Evolutionary conservation across 495 filamentous ascomycete species (phyloP), one percentile per base, ranked within the genome.

Genomic region (Hypoxylon rickii): DNA sequence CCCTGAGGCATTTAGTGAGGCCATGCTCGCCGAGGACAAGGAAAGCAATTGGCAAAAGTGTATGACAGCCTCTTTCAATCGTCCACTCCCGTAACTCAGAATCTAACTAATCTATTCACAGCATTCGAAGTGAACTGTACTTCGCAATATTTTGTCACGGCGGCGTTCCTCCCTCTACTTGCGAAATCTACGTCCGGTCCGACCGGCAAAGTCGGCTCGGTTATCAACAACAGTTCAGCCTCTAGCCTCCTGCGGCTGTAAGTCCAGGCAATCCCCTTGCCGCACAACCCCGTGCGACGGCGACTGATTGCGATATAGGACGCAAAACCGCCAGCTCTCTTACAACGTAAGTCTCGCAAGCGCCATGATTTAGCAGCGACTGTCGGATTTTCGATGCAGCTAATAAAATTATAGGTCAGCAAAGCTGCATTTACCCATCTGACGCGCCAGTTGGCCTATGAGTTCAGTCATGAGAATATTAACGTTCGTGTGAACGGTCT

Each of bases 341-440:
- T 94, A 93, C 68, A 86, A 82, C 58, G 66, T 66, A 32, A 44
- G 44, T 42, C 1, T 26, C 7, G 12, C 3, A 7, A 10, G 1
- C 10, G 2, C 21, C 31, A 21, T 34, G 3, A 34, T 7, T 34
- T 34, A n/a, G 12, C 8, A n/a, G 5, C 26, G 26, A 5, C 5
- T 3, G 4, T 5, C 32, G 8, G 8, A 3, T 34, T 3, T 6
- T 12, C 12, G 18, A 6, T 5, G 13, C 45, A 10, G 20, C 22
- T 54, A 12, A 59, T 16, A 11, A 24, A n/a, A 31, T 10, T 2
- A 8, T 17, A 68, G 65, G 80, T 82, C 7, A 83, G 75, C 64
- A 94, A 94, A 74, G 89, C 85, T 1, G 89, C 88, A 1, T 65
- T 90, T 41, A 77, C 86, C 53, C 89, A 94, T 61, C 63, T 94